phyloP scores from a whole-genome alignment of 129 eudicot species.

The Smallanthus sonchifolius region DNA sequence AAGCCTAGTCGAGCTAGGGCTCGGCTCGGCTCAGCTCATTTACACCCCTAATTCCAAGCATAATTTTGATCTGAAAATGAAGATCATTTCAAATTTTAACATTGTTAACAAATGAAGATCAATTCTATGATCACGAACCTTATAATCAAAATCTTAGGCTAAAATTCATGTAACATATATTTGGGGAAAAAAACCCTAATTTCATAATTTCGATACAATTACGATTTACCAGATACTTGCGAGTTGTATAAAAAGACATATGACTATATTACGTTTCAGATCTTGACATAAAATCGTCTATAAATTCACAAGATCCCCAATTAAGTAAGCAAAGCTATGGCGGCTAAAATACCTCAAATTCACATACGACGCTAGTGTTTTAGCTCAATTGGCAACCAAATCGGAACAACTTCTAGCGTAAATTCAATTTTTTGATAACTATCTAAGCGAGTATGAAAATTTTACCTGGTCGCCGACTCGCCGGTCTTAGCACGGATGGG shows the following conservation, averaged over 20 bases:
- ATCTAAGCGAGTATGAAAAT: conserved; percentile 1
- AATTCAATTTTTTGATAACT: background rate
- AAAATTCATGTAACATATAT: background rate
- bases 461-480: conserved; percentile 4
- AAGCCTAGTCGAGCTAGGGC: no score
- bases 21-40: no score
- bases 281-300: background rate
- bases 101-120: background rate
- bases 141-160: background rate
- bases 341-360: background rate
- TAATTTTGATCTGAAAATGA: background rate
- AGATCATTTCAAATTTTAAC: background rate
- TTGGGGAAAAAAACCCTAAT: background rate
- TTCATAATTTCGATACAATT: conserved; percentile 3
- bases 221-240: background rate
- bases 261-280: background rate
- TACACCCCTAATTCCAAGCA: no score
- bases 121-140: background rate
- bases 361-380: background rate
- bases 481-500: background rate
- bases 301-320: conserved; percentile 13
- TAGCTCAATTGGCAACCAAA: background rate
- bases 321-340: background rate
- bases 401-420: background rate
- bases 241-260: background rate